phyloP scores from a whole-genome alignment of 108 stramenopile species.

The Cyclotella atomus region DNA sequence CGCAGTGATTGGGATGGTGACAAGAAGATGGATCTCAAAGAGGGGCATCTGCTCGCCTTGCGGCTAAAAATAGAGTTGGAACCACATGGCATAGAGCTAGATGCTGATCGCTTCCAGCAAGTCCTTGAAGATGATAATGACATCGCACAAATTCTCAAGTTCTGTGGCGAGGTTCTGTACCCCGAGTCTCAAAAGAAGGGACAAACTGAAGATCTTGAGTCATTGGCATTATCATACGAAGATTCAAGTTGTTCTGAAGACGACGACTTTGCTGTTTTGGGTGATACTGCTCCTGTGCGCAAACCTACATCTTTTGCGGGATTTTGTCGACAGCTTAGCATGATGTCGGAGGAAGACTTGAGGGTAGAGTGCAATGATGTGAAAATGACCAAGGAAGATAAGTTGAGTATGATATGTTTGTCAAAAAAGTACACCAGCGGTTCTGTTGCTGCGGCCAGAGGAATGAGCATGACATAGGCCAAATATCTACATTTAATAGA shows the following conservation, averaged over 20 bases:
- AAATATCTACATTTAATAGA: no score
- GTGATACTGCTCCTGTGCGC: no score
- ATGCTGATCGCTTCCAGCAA: neutral
- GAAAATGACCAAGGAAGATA: neutral
- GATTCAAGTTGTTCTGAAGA: neutral
- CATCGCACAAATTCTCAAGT: neutral
- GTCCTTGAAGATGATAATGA: neutral
- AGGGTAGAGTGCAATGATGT: neutral
- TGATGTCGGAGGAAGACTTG: neutral
- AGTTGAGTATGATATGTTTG: neutral
- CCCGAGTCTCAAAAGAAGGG: no score
- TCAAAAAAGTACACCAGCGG: neutral
- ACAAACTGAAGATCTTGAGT: no score
- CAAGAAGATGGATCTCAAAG: neutral
- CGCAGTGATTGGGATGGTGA: neutral
- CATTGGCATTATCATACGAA: neutral
- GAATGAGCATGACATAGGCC: no score
- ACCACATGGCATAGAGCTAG: neutral
- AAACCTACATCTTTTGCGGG: neutral
- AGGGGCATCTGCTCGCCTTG: neutral
- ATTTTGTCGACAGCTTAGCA: neutral
- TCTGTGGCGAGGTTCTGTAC: conserved; percentile 4
- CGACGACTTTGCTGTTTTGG: no score
- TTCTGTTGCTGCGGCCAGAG: neutral
- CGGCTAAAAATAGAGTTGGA: neutral